Base-by-base conservation (phyloP, 2,329 filamentous ascomycete species). In the Chaetomiaceae sp. region DNA sequence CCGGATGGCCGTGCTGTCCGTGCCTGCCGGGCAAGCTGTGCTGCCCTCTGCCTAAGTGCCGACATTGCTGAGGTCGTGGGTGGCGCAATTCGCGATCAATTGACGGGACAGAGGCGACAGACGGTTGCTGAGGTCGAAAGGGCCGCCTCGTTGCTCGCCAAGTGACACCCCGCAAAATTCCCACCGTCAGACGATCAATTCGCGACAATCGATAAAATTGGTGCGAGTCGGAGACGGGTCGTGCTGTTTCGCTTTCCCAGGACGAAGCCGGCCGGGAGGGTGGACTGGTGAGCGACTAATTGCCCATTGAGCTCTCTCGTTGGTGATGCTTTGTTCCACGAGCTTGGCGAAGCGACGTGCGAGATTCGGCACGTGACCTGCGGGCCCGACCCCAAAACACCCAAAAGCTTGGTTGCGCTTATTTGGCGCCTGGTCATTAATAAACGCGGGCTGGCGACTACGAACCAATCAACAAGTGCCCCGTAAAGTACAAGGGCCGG, bases 21-120 rank as follows among this genome's bases (percentile, higher is more conserved):
- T 40, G 67, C 59, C 57, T 66, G 69, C 55, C 72, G 70, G 55
- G 67, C 72, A 58, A 68, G 62, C 62, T 65, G 67, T 30, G 64
- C 66, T 34, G 62, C 65, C 58, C 67, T 65, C 57, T 67, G 67
- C 64, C 70, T 64, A 54, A 71, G 60, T 51, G 70, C 65, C 61
- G 66, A 65, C 70, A 73, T 73, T 38, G 61, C 65, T 62, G 40
- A 18, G 10, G 33, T 54, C 40, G 50, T 21, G n/a, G 30, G 18
- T 37, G 38, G 40, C 13, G 48, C 37, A 30, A 29, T 49, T n/a
- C 38, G 54, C 16, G 21, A 16, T 49, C 53, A 43, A 53, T 58
- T 29, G 51, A 45, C 36, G 38, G 38, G 36, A n/a, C 42, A 51
- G 47, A 33, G 41, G 18, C 34, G 25, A 18, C 44, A 45, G 34